Base-by-base conservation (phyloP, 345 rosid genomes). In the Lepidium africanum region DNA sequence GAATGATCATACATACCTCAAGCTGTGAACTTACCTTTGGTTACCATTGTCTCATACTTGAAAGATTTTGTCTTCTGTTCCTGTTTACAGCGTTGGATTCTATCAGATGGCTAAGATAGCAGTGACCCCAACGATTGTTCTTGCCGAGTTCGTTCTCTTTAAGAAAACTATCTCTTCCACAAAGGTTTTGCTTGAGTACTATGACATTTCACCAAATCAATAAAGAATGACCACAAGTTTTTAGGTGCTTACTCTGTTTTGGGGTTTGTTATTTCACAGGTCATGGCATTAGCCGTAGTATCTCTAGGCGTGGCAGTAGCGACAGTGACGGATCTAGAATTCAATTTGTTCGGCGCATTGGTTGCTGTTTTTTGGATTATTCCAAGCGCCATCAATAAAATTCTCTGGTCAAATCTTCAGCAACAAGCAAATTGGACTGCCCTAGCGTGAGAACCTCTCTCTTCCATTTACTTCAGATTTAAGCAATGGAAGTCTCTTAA, bases 61-160 rank as follows among this genome's bases (percentile, higher is more conserved):
- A 54, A 59, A 43, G 55, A 38, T 74, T 67, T 67, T 51, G 19
- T 25, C 10, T 49, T 15, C 5, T 25, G 3, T 25, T 25, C 27
- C 27, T 58, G n/a, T 48, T 45, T 73, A 79, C 85, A 91, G 99
- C 7, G 88, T 94, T 52, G 99, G 99, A 65, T 89, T 94, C 81
- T 94, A 94, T 76, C 99, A 91, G 76, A 89, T 91, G 99, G 91
- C 91, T 65, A 91, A 94, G 81, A 91, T 94, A 46, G 97, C 97
- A 2, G 97, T 94, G 66, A 94, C 97, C 66, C 97, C 99, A 10
- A 86, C 97, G 33, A 89, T 94, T 66, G 96, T 87, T 59, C 81
- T 94, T 38, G 84, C 93, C 1, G 99, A 94, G 71, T 91, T 91
- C 69, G 35, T 86, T 13, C 86, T 86, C 37, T 83, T 80, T 49